These are phyloP conservation scores for Crucihimalaya himalaica DNA, from an alignment of 345 rosid species.

Conservation along the genomic window DNA sequence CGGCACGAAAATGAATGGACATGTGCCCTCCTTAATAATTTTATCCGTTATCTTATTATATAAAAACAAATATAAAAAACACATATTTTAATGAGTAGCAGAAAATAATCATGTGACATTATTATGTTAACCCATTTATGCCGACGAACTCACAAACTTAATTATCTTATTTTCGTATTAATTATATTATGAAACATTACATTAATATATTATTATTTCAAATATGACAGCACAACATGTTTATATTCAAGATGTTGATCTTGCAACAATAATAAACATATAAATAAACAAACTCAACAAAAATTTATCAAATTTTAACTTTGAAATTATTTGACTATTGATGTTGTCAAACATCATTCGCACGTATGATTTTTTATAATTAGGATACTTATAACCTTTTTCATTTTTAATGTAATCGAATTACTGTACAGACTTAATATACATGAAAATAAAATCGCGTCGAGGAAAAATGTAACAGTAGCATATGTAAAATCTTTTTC, in stretches of 20 bases:
- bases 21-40: conserved; percentile 27
- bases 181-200: neutral
- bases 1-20: conserved; percentile 32
- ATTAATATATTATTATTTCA: neutral
- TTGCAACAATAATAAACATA: no score
- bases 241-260: no score
- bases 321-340: neutral
- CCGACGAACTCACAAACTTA: conserved; percentile 19
- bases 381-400: neutral
- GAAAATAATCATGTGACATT: conserved; percentile 22
- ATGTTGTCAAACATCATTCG: no score
- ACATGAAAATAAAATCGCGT: neutral
- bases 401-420: neutral
- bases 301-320: neutral
- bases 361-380: neutral
- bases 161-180: neutral
- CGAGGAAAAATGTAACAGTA: neutral
- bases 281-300: no score
- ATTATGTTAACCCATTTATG: conserved; percentile 22
- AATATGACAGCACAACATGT: neutral
- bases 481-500: no score
- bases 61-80: neutral
- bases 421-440: neutral
- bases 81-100: neutral
- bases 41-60: neutral